These are phyloP conservation scores for Patellifolia procumbens DNA, from an alignment of 179 eudicot species.

Conservation along the genomic window DNA sequence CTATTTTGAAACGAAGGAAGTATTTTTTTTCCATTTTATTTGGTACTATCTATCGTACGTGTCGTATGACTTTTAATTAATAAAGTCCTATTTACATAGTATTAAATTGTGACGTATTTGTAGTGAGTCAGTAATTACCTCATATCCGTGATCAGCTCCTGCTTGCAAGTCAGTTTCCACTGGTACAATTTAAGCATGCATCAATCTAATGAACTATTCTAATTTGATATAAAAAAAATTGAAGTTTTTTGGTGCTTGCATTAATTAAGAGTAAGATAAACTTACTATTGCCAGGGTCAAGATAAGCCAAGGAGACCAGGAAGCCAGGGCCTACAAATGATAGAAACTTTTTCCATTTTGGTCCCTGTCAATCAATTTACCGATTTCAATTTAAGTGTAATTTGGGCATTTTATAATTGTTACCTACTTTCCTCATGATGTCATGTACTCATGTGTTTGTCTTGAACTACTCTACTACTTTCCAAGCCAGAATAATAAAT, in stretches of 20 bases:
- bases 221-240: background rate
- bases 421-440: no score
- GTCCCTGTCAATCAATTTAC: slow-evolving; percentile 34
- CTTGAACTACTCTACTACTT: no score
- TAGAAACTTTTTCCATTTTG: slow-evolving; percentile 71
- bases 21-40: no score
- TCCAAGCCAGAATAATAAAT: no score
- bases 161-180: slow-evolving; percentile 99
- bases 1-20: no score
- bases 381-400: background rate
- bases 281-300: slow-evolving; percentile 88
- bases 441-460: no score
- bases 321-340: slow-evolving; percentile 88
- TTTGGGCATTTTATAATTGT: no score
- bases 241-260: background rate
- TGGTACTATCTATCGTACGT: no score
- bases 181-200: slow-evolving; percentile 26
- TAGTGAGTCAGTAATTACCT: slow-evolving; percentile 43
- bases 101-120: no score
- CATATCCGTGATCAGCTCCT: slow-evolving; percentile 79
- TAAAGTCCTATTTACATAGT: no score
- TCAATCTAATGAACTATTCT: background rate
- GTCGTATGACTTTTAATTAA: no score
- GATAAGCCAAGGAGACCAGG: slow-evolving; percentile 78
- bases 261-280: background rate